These are phyloP conservation scores for Stachybotrys chartarum DNA, from an alignment of 2,329 filamentous ascomycete species.

Conservation along the genomic window DNA sequence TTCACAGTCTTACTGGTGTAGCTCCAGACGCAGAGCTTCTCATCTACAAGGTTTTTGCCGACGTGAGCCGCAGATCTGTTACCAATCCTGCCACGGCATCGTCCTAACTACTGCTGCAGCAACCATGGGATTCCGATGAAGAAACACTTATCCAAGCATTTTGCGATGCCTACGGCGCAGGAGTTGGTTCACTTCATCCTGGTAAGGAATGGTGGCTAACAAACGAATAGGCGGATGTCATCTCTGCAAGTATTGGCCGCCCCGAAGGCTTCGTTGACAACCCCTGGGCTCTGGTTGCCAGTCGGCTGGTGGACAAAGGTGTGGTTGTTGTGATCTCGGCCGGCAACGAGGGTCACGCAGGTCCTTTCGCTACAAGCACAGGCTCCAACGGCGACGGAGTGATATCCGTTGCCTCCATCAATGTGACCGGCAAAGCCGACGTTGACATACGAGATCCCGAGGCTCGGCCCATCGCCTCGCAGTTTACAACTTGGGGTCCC, in stretches of 20 bases:
- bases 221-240: slow-evolving; percentile 30
- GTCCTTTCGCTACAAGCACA: slow-evolving; percentile 36
- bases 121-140: slow-evolving; percentile 22
- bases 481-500: slow-evolving; percentile 45
- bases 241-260: slow-evolving; percentile 32
- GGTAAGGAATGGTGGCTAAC: background rate
- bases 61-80: slow-evolving; percentile 8
- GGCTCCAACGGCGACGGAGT: slow-evolving; percentile 25
- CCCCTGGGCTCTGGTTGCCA: slow-evolving; percentile 33
- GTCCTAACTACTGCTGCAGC: slow-evolving; percentile 5
- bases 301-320: slow-evolving; percentile 33
- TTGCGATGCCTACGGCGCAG: slow-evolving; percentile 27
- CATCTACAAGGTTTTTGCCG: slow-evolving; percentile 36
- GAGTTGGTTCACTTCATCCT: slow-evolving; percentile 12
- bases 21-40: slow-evolving; percentile 36
- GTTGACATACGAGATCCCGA: slow-evolving; percentile 16
- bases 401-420: slow-evolving; percentile 28
- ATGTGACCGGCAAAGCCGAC: slow-evolving; percentile 35
- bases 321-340: slow-evolving; percentile 43
- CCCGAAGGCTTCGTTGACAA: slow-evolving; percentile 31
- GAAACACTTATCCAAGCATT: slow-evolving; percentile 27
- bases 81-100: background rate
- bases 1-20: slow-evolving; percentile 32
- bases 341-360: slow-evolving; percentile 41
- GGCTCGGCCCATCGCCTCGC: slow-evolving; percentile 27